phyloP scores from a whole-genome alignment of 345 rosid genomes.

The Eucalyptus cladocalyx region DNA sequence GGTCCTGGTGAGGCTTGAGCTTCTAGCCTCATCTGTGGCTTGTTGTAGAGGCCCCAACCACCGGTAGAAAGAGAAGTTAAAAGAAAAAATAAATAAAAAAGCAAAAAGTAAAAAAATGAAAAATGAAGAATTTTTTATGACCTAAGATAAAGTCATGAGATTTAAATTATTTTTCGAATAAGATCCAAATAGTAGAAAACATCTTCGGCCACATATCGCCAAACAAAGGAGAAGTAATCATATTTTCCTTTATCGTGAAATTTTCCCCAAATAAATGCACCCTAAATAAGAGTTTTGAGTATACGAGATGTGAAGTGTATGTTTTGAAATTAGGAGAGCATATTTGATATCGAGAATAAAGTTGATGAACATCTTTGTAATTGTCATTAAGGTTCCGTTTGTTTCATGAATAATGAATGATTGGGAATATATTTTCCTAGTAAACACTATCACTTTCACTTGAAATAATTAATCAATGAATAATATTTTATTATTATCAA shows the following conservation, averaged over 20 bases:
- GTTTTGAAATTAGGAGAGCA: background rate
- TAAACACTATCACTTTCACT: background rate
- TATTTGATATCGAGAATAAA: accelerated
- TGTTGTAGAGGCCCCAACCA: accelerated
- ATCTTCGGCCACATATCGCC: accelerated
- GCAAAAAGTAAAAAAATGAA: too few species aligned
- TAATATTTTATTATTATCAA: background rate
- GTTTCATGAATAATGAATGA: background rate
- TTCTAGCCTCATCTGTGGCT: accelerated
- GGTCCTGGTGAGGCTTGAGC: accelerated
- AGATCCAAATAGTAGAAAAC: too few species aligned
- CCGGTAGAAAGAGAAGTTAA: accelerated
- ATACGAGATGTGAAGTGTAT: background rate
- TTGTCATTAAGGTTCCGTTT: background rate
- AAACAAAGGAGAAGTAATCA: too few species aligned
- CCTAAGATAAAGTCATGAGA: too few species aligned
- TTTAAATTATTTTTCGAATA: too few species aligned
- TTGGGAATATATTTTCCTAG: background rate
- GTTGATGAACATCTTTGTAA: background rate
- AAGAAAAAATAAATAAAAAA: too few species aligned
- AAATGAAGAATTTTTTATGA: too few species aligned
- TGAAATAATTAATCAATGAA: background rate
- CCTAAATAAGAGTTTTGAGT: background rate
- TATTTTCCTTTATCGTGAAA: too few species aligned
- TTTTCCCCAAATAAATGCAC: too few species aligned